These are phyloP conservation scores for Ustilago vetiveriae DNA, from an alignment of 1,284 basidiomycete genomes.

Conservation along the genomic window DNA sequence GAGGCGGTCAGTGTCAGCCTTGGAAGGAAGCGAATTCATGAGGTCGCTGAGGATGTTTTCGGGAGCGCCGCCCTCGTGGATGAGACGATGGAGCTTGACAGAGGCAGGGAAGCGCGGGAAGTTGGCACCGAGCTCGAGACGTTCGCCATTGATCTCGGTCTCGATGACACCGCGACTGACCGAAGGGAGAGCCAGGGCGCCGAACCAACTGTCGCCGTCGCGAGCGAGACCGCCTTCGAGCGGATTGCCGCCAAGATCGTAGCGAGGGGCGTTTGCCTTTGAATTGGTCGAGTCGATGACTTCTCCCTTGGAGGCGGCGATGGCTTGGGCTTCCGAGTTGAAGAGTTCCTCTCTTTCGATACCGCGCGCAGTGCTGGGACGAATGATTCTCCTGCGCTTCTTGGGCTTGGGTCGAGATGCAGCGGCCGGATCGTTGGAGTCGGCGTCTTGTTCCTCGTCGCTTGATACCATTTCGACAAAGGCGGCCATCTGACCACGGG, in stretches of 20 bases:
- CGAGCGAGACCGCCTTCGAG: constrained; percentile 59
- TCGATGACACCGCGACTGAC: constrained; percentile 59
- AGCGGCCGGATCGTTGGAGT: constrained; percentile 17
- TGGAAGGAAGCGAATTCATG: constrained; percentile 58
- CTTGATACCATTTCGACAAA: constrained; percentile 44
- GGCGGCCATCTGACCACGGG: constrained; percentile 35
- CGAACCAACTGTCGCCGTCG: constrained; percentile 62
- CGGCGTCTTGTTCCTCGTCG: constrained; percentile 39
- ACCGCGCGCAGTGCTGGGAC: constrained; percentile 46
- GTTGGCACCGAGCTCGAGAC: constrained; percentile 60
- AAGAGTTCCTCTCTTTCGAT: constrained; percentile 60
- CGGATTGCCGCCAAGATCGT: constrained; percentile 49
- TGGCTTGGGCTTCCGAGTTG: constrained; percentile 51
- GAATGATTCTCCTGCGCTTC: constrained; percentile 46
- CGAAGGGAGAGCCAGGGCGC: constrained; percentile 61
- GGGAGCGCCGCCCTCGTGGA: constrained; percentile 62
- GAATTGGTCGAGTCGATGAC: constrained; percentile 37
- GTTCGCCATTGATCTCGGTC: constrained; percentile 62
- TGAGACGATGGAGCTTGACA: constrained; percentile 57
- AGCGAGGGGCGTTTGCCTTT: constrained; percentile 24
- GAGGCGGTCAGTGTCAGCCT: constrained; percentile 50
- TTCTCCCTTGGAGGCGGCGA: constrained; percentile 46
- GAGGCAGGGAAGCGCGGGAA: constrained; percentile 61
- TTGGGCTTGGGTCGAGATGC: constrained; percentile 26
- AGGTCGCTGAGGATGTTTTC: constrained; percentile 56